Conservation (phyloP, 495 filamentous ascomycete species). For the Darksidea phi region DNA sequence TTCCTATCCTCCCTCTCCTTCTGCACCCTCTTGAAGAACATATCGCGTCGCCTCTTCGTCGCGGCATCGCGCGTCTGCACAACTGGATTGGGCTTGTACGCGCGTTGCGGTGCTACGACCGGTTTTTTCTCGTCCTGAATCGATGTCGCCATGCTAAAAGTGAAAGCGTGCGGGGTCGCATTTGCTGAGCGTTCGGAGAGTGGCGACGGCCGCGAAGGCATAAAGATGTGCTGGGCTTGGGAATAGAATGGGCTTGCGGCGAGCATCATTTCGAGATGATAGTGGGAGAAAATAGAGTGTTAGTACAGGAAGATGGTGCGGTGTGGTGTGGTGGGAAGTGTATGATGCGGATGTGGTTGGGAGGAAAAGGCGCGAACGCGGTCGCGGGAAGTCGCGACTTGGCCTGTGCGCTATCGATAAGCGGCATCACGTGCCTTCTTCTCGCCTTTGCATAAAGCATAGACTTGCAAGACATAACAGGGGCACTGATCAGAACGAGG, state of each 20-base stretch:
- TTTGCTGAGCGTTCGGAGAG: conserved; percentile 44
- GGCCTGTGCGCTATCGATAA: no score
- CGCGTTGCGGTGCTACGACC: conserved; percentile 37
- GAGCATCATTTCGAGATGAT: conserved; percentile 24
- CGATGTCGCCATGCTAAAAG: conserved; percentile 15
- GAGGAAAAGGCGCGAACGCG: no score
- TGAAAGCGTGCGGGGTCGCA: conserved; percentile 30
- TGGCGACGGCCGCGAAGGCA: conserved; percentile 38
- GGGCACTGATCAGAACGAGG: no score
- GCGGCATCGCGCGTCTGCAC: conserved; percentile 45
- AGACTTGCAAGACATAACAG: no score
- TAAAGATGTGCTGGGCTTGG: conserved; percentile 14
- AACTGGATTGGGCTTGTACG: conserved; percentile 41
- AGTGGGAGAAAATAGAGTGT: no score
- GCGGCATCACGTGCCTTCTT: no score
- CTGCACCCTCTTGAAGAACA: conserved; percentile 78
- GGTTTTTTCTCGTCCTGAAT: conserved; percentile 15
- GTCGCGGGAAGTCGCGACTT: no score
- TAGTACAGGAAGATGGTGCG: no score
- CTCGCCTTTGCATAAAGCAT: no score
- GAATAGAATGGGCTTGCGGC: conserved; percentile 19
- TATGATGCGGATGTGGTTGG: no score
- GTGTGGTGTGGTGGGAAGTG: no score
- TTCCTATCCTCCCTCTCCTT: conserved; percentile 64
- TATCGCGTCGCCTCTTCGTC: conserved; percentile 55